Evolutionary conservation across 352 stramenopile genomes (phyloP), one percentile per base, ranked within the genome.

Genomic region (Phytophthora agathidicida): DNA sequence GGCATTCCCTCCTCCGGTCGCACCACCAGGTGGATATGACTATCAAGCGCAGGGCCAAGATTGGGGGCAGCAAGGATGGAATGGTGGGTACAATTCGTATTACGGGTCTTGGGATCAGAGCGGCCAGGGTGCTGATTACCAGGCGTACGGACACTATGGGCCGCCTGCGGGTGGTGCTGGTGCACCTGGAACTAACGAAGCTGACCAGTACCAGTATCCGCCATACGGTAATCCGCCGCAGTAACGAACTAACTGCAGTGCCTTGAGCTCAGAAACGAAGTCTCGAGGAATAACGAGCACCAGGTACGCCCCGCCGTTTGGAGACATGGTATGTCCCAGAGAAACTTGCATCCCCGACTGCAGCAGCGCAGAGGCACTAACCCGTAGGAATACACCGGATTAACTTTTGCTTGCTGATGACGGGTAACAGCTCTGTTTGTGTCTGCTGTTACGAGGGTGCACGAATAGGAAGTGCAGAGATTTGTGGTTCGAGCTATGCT

Each of bases 51-150:
- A 77, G 44, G 48, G 54, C 13, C 67, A 76, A 55, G 58, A 70
- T 1, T 76, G 67, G 67, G 63, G 49, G 33, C 61, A 72, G 30
- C 67, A 76, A 50, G 67, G 58, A 39, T 76, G 71, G 71, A 68
- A 67, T 61, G 62, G 69, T 28, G 48, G 54, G 17, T 81, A 88
- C 46, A 73, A 80, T 59, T 62, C 71, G 46, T 86, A 86, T 65
- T 86, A 83, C 41, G 69, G 69, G 6, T 51, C 53, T n/a, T 82
- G 72, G 75, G 53, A 78, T 33, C 69, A 76, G 44, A 68, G 41
- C 48, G 52, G 61, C 10, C 62, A 61, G 14, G 41, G 55, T 20
- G 47, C 46, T 44, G 58, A 67, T 10, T 79, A 83, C 36, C 73
- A 68, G 50, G 63, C 65, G 3, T 83, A 82, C 43, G 59, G 60